Percentiles rank a stretch among this genome's conserved stretches.
Conservation (phyloP, 2,329 filamentous ascomycete genomes). For the Pseudogymnoascus pannorum region DNA sequence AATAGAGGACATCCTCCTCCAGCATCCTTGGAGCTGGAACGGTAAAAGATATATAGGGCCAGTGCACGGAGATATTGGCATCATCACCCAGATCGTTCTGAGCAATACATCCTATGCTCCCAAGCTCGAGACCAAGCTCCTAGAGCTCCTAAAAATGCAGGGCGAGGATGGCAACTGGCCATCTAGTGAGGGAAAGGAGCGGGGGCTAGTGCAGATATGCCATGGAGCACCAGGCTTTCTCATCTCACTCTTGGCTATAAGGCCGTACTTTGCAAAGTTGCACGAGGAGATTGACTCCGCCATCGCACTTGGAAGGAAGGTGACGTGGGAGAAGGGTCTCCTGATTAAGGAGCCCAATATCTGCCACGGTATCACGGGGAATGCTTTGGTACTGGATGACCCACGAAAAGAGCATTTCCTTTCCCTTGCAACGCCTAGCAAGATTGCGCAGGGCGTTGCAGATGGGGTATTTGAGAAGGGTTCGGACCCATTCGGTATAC, state of each 20-base stretch:
- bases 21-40: conserved; percentile 55
- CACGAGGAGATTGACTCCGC: conserved; percentile 45
- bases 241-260: conserved; percentile 48
- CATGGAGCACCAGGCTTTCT: conserved; percentile 60
- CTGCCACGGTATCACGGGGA: conserved; percentile 59
- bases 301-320: conserved; percentile 43
- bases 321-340: conserved; percentile 50
- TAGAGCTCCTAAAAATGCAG: conserved; percentile 51
- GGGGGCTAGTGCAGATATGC: conserved; percentile 54
- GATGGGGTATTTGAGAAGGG: conserved; percentile 45
- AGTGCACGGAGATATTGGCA: conserved; percentile 61
- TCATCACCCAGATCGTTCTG: conserved; percentile 61
- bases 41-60: conserved; percentile 57
- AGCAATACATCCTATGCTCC: conserved; percentile 48
- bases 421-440: conserved; percentile 48
- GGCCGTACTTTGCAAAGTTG: conserved; percentile 48
- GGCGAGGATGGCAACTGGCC: conserved; percentile 57
- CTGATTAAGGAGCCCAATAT: conserved; percentile 58
- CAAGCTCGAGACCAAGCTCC: conserved; percentile 45
- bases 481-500: conserved; percentile 41
- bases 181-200: conserved; percentile 35
- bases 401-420: conserved; percentile 46
- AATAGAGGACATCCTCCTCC: conserved; percentile 50
- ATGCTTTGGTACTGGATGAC: conserved; percentile 42
- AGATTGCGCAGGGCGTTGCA: conserved; percentile 45